phyloP scores from a whole-genome alignment of 2,329 filamentous ascomycete species.

The Grosmannia huntii region DNA sequence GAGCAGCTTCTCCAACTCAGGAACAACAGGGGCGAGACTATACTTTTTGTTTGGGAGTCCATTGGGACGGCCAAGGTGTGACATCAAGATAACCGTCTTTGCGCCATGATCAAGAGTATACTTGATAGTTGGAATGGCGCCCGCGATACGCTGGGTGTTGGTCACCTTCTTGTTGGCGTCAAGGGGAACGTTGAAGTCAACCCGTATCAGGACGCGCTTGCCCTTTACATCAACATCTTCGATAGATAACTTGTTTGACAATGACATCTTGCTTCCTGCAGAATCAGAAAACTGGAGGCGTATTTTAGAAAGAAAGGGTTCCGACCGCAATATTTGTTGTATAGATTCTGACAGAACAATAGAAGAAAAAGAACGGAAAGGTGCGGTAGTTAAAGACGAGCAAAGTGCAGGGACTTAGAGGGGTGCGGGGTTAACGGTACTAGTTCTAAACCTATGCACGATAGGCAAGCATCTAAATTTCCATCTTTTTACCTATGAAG shows the following conservation, averaged over 20 bases:
- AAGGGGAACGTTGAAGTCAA: slow-evolving; percentile 99
- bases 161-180: slow-evolving; percentile 87
- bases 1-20: slow-evolving; percentile 84
- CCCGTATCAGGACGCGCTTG: slow-evolving; percentile 96
- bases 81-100: slow-evolving; percentile 94
- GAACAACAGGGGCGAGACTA: slow-evolving; percentile 82
- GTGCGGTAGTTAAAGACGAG: background rate
- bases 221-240: slow-evolving; percentile 92
- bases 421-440: background rate
- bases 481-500: background rate
- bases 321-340: too few species aligned
- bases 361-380: background rate
- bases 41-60: slow-evolving; percentile 85
- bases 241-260: slow-evolving; percentile 96
- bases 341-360: background rate
- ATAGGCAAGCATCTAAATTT: background rate
- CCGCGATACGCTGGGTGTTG: slow-evolving; percentile 96
- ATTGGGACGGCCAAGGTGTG: slow-evolving; percentile 91
- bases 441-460: background rate
- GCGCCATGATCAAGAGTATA: slow-evolving; percentile 81
- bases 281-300: background rate
- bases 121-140: slow-evolving; percentile 90
- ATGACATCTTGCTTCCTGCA: slow-evolving; percentile 59
- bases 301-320: background rate
- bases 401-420: background rate